Evolutionary conservation across 495 filamentous ascomycete genomes (phyloP).

Genomic region (Hypoxylon perforatum): DNA sequence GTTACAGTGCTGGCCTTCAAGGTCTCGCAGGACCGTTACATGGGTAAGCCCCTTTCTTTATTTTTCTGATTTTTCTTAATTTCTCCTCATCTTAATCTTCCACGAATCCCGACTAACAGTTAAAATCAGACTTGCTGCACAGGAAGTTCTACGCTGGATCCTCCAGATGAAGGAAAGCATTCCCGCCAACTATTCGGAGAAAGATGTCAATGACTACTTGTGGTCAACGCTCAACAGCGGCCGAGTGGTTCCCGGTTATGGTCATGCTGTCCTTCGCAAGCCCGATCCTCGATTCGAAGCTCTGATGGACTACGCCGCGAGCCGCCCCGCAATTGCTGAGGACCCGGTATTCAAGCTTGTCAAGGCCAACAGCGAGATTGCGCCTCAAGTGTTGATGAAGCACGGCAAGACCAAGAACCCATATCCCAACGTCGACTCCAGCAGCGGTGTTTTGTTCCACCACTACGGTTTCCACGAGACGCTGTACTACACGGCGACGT

Average conservation of each 20-base stretch:
- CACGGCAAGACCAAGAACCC: conserved; percentile 99
- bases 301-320: conserved; percentile 91
- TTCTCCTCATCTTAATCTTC: not conserved
- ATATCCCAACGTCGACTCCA: conserved; percentile 93
- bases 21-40: conserved; percentile 95
- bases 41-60: conserved; percentile 62
- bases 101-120: conserved; percentile 33
- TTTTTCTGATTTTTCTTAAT: not conserved
- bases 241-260: conserved; percentile 95
- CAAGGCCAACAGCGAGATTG: conserved; percentile 79
- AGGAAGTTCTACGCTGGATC: conserved; percentile 97
- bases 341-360: conserved; percentile 96
- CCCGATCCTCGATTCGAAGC: conserved; percentile 96
- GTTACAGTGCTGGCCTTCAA: conserved; percentile 94
- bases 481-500: conserved; percentile 97
- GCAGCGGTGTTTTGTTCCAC: conserved; percentile 93
- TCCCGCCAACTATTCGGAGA: conserved; percentile 78
- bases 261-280: conserved; percentile 97
- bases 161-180: conserved; percentile 91
- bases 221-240: conserved; percentile 94
- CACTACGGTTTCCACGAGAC: conserved; percentile 98
- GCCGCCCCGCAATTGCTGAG: conserved; percentile 81
- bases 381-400: conserved; percentile 86
- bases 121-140: conserved; percentile 78
- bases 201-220: conserved; percentile 85